Conservation (phyloP, 352 stramenopile species). For the Globisporangium recalcitrans region DNA sequence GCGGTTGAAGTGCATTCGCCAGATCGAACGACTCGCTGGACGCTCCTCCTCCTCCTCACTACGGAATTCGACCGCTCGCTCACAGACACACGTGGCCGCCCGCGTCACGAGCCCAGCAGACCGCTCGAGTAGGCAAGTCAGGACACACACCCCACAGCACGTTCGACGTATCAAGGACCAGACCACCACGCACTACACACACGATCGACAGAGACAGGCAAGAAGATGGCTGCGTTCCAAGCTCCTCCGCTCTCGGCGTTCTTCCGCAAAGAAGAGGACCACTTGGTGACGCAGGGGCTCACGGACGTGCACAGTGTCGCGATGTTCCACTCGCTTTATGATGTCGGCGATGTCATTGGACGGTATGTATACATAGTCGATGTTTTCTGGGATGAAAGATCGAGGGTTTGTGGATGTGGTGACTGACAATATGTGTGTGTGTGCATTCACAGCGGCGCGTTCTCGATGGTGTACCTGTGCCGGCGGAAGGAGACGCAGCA, state of each 20-base stretch:
- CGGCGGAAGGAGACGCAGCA: conserved; percentile 75
- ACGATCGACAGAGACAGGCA: neutral
- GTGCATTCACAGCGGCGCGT: conserved; percentile 38
- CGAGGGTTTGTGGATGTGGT: too few species aligned
- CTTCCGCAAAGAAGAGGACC: conserved; percentile 85
- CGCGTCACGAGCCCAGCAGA: neutral
- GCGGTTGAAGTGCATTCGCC: conserved; percentile 6
- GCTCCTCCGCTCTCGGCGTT: conserved; percentile 82
- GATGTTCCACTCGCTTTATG: conserved; percentile 89
- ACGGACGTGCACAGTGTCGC: conserved; percentile 71
- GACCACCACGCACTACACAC: neutral
- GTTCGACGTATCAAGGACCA: too few species aligned
- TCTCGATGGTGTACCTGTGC: conserved; percentile 85
- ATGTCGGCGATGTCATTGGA: conserved; percentile 82
- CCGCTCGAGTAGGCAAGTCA: neutral
- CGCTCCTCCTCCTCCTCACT: too few species aligned
- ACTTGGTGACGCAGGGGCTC: conserved; percentile 78
- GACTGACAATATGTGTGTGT: neutral
- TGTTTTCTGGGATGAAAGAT: too few species aligned
- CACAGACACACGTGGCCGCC: neutral
- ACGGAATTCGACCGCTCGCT: conserved; percentile 3
- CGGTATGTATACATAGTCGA: conserved; percentile 30
- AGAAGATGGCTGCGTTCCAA: conserved; percentile 79
- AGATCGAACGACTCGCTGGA: neutral
- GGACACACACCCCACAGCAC: too few species aligned